These are phyloP conservation scores for Rachicladosporium sp. DNA, from an alignment of 2,329 filamentous ascomycete species.

Conservation along the genomic window DNA sequence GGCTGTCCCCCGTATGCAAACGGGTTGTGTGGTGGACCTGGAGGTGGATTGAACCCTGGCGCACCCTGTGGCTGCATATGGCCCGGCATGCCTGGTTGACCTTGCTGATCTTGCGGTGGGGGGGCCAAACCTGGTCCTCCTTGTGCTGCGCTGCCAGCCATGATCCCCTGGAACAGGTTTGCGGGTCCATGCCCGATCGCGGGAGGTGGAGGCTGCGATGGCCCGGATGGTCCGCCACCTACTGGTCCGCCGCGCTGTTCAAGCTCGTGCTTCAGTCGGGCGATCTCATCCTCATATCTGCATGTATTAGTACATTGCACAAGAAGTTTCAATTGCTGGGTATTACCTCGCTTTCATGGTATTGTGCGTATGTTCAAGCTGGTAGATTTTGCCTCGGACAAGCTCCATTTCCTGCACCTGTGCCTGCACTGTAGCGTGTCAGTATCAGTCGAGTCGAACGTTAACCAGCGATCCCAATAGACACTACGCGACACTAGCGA, in stretches of 20 bases:
- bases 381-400: slow-evolving; percentile 83
- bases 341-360: slow-evolving; percentile 75
- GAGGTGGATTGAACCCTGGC: slow-evolving; percentile 47
- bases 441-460: slow-evolving; percentile 3
- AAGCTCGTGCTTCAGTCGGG: slow-evolving; percentile 74
- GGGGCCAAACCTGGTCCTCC: slow-evolving; percentile 69
- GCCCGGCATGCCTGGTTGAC: slow-evolving; percentile 41
- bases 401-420: slow-evolving; percentile 94
- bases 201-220: slow-evolving; percentile 73
- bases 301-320: slow-evolving; percentile 9
- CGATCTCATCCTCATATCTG: slow-evolving; percentile 90
- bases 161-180: slow-evolving; percentile 90
- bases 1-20: slow-evolving; percentile 47
- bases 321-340: neutral
- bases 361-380: slow-evolving; percentile 81
- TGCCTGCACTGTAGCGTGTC: slow-evolving; percentile 53
- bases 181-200: slow-evolving; percentile 76
- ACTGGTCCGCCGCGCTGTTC: slow-evolving; percentile 55
- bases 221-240: slow-evolving; percentile 37
- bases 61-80: slow-evolving; percentile 67
- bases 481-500: too few relatives aligned
- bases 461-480: too few relatives aligned
- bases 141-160: slow-evolving; percentile 75
- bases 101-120: slow-evolving; percentile 49
- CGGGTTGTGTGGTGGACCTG: slow-evolving; percentile 53